Base-by-base conservation (phyloP, 164 flowering plant species). In the Berberis vulgaris region DNA sequence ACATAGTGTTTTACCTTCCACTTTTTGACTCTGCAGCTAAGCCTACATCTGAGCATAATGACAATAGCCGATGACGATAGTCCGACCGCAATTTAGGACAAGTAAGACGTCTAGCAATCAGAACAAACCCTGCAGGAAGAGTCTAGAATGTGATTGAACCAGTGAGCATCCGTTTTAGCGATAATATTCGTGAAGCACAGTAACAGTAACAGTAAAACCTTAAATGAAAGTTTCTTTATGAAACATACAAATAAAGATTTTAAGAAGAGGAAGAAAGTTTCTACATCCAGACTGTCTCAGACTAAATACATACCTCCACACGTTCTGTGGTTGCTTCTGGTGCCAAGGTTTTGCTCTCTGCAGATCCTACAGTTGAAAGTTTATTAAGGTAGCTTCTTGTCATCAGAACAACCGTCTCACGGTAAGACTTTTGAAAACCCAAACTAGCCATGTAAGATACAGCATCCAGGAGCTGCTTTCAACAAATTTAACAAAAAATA, bases 31-130 rank as follows among this genome's bases (percentile, higher is more conserved):
- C 99, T 62, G 98, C 96, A 76, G 96, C 93, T 71, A 91, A 74
- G 54, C 99, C 99, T 54, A 95, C 96, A 78, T 95, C 99, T 57
- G 98, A 95, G 80, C 99, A 95, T 65, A 95, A 74, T 63, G 94
- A 85, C n/a, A 95, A 81, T 72, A 95, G 71, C 13, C 99, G 94
- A 50, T 89, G 87, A 46, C 98, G 96, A 73, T 76, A 95, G 68
- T 95, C 98, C 52, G 83, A 76, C 69, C 99, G 85, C 81, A 95
- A 72, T 62, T 86, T 95, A 59, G 78, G 54, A 79, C 63, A 76
- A 11, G 73, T 78, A 60, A 95, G 94, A 68, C 83, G 80, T 65
- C 75, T 79, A 46, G 96, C 96, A 73, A 95, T 86, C 66, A 77
- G 71, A 73, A 85, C 89, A 77, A 95, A 89, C 59, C 98, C 99